These are phyloP conservation scores for Venturia oleaginea DNA, from an alignment of 2,329 filamentous ascomycete species.

Conservation along the genomic window DNA sequence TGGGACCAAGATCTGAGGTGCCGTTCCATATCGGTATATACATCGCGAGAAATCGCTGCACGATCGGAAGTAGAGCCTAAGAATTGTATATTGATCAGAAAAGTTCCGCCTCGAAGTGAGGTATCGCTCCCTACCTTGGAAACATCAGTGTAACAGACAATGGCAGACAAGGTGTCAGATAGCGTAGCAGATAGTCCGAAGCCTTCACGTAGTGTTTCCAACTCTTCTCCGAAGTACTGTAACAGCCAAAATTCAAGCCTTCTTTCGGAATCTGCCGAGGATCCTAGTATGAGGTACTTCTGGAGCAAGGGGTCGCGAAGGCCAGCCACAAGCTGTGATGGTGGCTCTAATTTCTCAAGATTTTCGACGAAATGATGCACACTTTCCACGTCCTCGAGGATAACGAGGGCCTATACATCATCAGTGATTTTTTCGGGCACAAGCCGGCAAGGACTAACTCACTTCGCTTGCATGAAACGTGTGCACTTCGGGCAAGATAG, in stretches of 20 bases:
- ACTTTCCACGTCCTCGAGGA: slow-evolving; percentile 68
- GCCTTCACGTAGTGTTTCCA: slow-evolving; percentile 19
- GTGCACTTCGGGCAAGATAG: slow-evolving; percentile 55
- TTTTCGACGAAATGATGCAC: slow-evolving; percentile 60
- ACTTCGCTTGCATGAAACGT: slow-evolving; percentile 63
- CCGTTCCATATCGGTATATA: slow-evolving; percentile 32
- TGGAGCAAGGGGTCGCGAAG: slow-evolving; percentile 69
- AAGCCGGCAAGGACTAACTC: slow-evolving; percentile 11
- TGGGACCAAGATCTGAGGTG: slow-evolving; percentile 21
- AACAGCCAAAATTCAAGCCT: slow-evolving; percentile 32
- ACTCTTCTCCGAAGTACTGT: slow-evolving; percentile 29
- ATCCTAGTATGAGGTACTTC: slow-evolving; percentile 56
- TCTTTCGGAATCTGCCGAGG: slow-evolving; percentile 21
- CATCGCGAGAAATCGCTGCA: slow-evolving; percentile 24
- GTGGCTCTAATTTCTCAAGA: slow-evolving; percentile 69
- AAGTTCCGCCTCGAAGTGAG: neutral
- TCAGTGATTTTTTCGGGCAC: neutral
- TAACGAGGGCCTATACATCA: slow-evolving; percentile 30
- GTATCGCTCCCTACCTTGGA: slow-evolving; percentile 23
- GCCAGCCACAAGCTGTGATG: slow-evolving; percentile 71
- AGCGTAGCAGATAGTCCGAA: slow-evolving; percentile 19
- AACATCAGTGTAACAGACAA: slow-evolving; percentile 26
- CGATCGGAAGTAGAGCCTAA: slow-evolving; percentile 26
- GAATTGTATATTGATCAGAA: slow-evolving; percentile 14
- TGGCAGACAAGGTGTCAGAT: slow-evolving; percentile 24